Conservation (phyloP, 768 basidiomycete genomes). For the Panaeolus papilionaceus region DNA sequence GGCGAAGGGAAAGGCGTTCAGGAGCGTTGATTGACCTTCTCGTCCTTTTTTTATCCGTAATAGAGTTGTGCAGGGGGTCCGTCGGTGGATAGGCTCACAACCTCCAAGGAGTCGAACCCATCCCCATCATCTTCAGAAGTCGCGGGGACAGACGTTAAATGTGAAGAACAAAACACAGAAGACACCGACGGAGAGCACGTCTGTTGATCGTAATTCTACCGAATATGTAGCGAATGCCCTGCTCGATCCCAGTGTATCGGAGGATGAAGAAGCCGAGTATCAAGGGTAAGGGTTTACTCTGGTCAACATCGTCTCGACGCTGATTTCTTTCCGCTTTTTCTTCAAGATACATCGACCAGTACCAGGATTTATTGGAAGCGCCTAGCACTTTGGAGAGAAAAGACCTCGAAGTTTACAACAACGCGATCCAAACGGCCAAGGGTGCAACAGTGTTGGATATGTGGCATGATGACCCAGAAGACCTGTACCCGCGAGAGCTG, state of each 20-base stretch:
- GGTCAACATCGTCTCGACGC: not conserved
- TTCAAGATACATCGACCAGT: conserved; percentile 76
- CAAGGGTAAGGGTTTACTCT: conserved; percentile 54
- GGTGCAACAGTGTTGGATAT: conserved; percentile 42
- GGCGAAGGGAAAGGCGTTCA: not conserved
- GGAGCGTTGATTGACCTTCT: not conserved
- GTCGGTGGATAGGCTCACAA: conserved; percentile 75
- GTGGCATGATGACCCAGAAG: conserved; percentile 40
- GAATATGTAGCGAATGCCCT: conserved; percentile 62
- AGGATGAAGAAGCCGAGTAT: conserved; percentile 74
- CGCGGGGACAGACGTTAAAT: conserved; percentile 37
- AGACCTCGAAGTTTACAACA: conserved; percentile 62
- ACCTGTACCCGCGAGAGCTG: conserved; percentile 44
- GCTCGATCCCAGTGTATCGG: conserved; percentile 67
- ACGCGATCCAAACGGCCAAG: conserved; percentile 54
- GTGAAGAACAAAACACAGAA: conserved; percentile 41
- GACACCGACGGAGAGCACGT: conserved; percentile 36
- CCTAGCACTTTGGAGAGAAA: conserved; percentile 59
- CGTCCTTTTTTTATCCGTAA: conserved; percentile 1
- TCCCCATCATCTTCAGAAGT: conserved; percentile 44
- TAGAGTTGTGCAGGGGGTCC: conserved; percentile 80
- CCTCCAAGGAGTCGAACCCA: conserved; percentile 30
- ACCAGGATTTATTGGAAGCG: conserved; percentile 65
- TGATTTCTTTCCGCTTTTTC: conserved; percentile 14
- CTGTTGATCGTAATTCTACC: conserved; percentile 55